These are phyloP conservation scores for Xylaria sp. DNA, from an alignment of 2,329 filamentous ascomycete genomes.

Conservation along the genomic window DNA sequence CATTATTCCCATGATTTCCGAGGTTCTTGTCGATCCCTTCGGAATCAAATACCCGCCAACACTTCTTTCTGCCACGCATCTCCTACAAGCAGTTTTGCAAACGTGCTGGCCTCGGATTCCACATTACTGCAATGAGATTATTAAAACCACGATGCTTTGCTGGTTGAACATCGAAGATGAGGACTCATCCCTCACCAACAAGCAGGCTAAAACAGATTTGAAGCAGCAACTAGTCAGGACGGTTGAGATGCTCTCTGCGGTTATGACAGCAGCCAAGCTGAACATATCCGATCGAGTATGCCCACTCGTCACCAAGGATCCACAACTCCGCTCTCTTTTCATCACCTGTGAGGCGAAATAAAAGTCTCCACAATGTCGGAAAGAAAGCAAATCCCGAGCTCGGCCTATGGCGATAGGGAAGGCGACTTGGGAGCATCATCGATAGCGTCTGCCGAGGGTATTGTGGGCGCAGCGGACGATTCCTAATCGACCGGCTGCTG, in stretches of 20 bases:
- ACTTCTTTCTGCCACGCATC: conserved; percentile 63
- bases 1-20: conserved; percentile 73
- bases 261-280: conserved; percentile 47
- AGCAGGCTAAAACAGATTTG: conserved; percentile 45
- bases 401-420: conserved; percentile 21
- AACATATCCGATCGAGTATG: conserved; percentile 49
- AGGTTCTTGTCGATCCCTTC: conserved; percentile 76
- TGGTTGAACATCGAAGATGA: conserved; percentile 68
- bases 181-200: conserved; percentile 32
- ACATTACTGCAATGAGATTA: conserved; percentile 70
- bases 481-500: conserved; percentile 75
- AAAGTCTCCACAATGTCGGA: conserved; percentile 7
- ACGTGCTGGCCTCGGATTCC: conserved; percentile 77
- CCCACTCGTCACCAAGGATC: conserved; percentile 54
- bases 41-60: conserved; percentile 64
- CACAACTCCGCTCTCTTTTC: conserved; percentile 52
- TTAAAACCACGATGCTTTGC: conserved; percentile 70
- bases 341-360: conserved; percentile 21
- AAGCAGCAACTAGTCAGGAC: conserved; percentile 50
- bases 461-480: conserved; percentile 39
- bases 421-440: conserved; percentile 26
- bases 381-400: conserved; percentile 12
- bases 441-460: conserved; percentile 42
- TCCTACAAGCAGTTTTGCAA: conserved; percentile 67
- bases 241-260: conserved; percentile 52